Percentiles rank a stretch among this genome's conserved stretches.
phyloP scores from a whole-genome alignment of 2,329 filamentous ascomycete species.

The Colletotrichum horii region DNA sequence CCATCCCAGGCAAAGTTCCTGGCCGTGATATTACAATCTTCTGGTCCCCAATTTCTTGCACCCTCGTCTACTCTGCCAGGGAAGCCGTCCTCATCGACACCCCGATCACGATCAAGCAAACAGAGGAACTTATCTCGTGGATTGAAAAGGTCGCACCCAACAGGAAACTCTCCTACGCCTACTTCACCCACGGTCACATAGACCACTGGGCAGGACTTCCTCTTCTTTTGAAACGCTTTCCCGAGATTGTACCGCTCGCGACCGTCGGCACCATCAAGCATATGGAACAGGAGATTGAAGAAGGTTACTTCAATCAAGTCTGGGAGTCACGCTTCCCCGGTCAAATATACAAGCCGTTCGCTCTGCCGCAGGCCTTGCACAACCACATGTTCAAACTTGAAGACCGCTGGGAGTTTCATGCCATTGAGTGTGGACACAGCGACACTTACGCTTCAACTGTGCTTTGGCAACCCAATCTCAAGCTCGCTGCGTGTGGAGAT shows the following conservation, averaged over 20 bases:
- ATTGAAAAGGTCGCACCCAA: background rate
- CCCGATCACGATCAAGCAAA: background rate
- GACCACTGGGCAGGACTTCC: background rate
- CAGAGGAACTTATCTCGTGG: background rate
- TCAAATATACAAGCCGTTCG: background rate
- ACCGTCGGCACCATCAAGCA: background rate
- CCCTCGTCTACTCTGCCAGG: background rate
- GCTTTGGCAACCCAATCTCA: conserved; percentile 37
- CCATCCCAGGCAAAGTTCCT: background rate
- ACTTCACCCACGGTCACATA: background rate
- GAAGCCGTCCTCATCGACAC: background rate
- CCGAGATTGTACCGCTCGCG: background rate
- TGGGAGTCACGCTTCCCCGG: background rate
- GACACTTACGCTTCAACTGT: conserved; percentile 30
- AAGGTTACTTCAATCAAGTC: background rate
- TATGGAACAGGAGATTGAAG: background rate
- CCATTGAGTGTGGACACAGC: background rate
- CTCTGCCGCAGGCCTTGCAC: background rate
- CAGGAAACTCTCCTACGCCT: background rate
- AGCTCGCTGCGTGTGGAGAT: conserved; percentile 41
- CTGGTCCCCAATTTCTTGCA: background rate
- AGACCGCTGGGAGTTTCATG: background rate
- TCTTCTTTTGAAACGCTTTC: background rate
- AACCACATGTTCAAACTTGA: background rate
- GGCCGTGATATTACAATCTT: background rate